Conservation (phyloP, 768 basidiomycete species). For the Auriscalpium microsporum region DNA sequence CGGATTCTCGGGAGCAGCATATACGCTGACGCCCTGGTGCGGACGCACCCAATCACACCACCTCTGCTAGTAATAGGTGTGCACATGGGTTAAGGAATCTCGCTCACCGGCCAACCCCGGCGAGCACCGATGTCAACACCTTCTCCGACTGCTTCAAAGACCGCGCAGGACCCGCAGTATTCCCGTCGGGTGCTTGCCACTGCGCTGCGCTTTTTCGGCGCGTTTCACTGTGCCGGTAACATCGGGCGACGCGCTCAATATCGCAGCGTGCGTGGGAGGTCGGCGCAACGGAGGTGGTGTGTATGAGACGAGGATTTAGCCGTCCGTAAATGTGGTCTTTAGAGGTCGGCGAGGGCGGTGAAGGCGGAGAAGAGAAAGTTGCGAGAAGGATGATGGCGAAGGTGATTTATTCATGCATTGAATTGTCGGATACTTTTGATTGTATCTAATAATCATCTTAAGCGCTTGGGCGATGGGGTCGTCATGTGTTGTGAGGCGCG, state of each 20-base stretch:
- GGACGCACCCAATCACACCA: constrained; percentile 80
- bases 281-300: constrained; percentile 28
- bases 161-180: constrained; percentile 41
- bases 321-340: constrained; percentile 40
- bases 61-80: constrained; percentile 44
- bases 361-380: constrained; percentile 40
- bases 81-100: neutral
- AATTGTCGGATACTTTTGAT: too few species aligned
- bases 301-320: constrained; percentile 31
- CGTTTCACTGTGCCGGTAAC: constrained; percentile 79
- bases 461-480: too few species aligned
- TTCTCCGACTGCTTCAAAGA: constrained; percentile 45
- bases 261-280: constrained; percentile 70
- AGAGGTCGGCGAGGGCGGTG: constrained; percentile 53
- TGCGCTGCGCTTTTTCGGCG: constrained; percentile 60
- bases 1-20: neutral
- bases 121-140: constrained; percentile 50
- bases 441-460: too few species aligned
- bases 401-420: too few species aligned
- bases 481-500: too few species aligned
- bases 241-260: constrained; percentile 77
- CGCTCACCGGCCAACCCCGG: neutral
- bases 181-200: constrained; percentile 70
- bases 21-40: constrained; percentile 42
- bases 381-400: constrained; percentile 11